Percentiles rank a stretch among this genome's conserved stretches.
Evolutionary conservation across 2,329 filamentous ascomycete species (phyloP).

Genomic region (Neopestalotiopsis sp.): DNA sequence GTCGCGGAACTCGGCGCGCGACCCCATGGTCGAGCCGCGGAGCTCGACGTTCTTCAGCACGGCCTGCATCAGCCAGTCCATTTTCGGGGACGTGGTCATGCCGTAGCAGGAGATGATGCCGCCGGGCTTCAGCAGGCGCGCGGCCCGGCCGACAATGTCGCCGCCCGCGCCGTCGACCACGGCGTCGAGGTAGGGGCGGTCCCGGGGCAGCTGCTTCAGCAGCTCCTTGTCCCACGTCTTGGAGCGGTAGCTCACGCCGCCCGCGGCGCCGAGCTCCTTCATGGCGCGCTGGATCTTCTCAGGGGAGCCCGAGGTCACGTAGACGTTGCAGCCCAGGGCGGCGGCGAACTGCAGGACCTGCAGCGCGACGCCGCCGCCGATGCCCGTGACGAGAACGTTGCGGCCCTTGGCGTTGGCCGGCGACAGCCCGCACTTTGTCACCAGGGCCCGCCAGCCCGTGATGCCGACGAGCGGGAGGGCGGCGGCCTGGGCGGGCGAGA

Average conservation of each 20-base stretch:
- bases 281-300: constrained; percentile 78
- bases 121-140: constrained; percentile 76
- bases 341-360: constrained; percentile 81
- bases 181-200: constrained; percentile 75
- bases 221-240: constrained; percentile 83
- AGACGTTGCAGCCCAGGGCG: constrained; percentile 77
- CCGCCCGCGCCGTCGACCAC: constrained; percentile 92
- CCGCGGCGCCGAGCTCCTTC: constrained; percentile 71
- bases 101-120: constrained; percentile 88
- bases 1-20: constrained; percentile 84
- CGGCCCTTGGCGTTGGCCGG: constrained; percentile 60
- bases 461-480: constrained; percentile 85
- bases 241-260: constrained; percentile 83
- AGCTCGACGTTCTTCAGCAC: constrained; percentile 89
- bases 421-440: constrained; percentile 72
- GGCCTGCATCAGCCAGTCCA: constrained; percentile 85
- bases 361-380: constrained; percentile 90
- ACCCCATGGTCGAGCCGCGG: constrained; percentile 89
- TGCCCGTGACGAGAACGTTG: constrained; percentile 87
- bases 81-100: constrained; percentile 86
- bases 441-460: constrained; percentile 86
- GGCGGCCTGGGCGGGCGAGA: constrained; percentile 77
- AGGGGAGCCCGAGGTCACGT: constrained; percentile 76
- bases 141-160: constrained; percentile 74
- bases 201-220: constrained; percentile 62